phyloP scores from a whole-genome alignment of 768 basidiomycete genomes.

The Tephrocybe sp. region DNA sequence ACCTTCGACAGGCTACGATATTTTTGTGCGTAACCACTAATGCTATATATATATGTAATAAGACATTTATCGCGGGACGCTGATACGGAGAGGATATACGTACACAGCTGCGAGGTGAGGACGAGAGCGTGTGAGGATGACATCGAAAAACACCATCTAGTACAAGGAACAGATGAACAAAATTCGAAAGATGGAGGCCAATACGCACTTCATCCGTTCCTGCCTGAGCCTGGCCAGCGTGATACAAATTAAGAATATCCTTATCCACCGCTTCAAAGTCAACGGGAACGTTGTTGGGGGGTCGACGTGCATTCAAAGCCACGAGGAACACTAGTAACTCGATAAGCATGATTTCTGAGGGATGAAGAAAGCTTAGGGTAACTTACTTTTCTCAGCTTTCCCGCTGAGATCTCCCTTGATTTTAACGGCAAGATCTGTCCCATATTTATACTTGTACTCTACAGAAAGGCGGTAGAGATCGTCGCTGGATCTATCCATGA shows the following conservation, averaged over 20 bases:
- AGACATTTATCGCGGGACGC: not conserved
- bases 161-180: not conserved
- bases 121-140: conserved; percentile 45
- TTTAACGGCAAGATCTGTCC: conserved; percentile 25
- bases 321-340: conserved; percentile 40
- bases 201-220: conserved; percentile 39
- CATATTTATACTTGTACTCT: conserved; percentile 29
- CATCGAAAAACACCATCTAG: conserved; percentile 38
- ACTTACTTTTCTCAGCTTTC: conserved; percentile 28
- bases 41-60: conserved; percentile 15
- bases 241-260: conserved; percentile 40
- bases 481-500: conserved; percentile 33
- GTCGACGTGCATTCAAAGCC: conserved; percentile 41
- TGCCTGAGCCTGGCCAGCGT: conserved; percentile 33
- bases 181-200: not conserved
- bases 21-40: conserved; percentile 25
- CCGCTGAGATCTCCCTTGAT: conserved; percentile 32
- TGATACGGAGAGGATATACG: conserved; percentile 16
- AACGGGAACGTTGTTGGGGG: conserved; percentile 32
- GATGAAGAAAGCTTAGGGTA: not conserved
- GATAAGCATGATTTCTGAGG: not conserved
- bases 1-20: conserved; percentile 36
- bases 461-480: conserved; percentile 32
- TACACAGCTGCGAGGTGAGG: conserved; percentile 40
- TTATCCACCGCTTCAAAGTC: conserved; percentile 35